A percentile compares a stretch with the other conserved stretches of the same genome.
These are phyloP conservation scores for Tubosaeta sp. DNA, from an alignment of 768 basidiomycete species.

Conservation along the genomic window DNA sequence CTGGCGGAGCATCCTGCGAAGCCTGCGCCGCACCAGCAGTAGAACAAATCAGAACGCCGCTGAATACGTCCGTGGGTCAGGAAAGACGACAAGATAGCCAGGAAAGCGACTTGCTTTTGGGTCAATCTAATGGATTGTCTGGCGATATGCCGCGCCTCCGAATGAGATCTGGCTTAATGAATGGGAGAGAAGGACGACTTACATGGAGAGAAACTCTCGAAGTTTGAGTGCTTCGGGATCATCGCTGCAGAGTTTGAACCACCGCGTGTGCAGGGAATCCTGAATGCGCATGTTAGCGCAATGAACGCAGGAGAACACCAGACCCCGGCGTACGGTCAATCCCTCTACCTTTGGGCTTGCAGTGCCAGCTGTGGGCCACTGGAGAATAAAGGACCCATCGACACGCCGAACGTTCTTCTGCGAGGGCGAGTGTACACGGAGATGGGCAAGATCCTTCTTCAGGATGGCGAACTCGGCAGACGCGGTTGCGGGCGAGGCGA, in stretches of 20 bases:
- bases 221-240: conserved; percentile 23
- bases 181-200: not conserved
- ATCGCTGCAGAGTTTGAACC: conserved; percentile 21
- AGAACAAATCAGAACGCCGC: conserved; percentile 13
- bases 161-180: conserved; percentile 5
- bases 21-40: conserved; percentile 1
- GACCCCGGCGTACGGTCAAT: conserved; percentile 8
- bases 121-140: conserved; percentile 22
- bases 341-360: conserved; percentile 1
- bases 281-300: conserved; percentile 4
- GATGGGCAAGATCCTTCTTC: conserved; percentile 26
- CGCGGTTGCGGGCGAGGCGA: conserved; percentile 7
- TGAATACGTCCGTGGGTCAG: conserved; percentile 10
- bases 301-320: not conserved
- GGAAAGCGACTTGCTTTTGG: conserved; percentile 20
- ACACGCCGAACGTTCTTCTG: conserved; percentile 24
- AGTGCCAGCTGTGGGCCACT: conserved; percentile 17
- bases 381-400: conserved; percentile 21
- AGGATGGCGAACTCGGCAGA: conserved; percentile 21
- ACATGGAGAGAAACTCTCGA: conserved; percentile 28
- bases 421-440: conserved; percentile 28
- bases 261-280: conserved; percentile 24
- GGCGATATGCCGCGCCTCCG: not conserved
- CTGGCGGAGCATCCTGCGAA: conserved; percentile 5
- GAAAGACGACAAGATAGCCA: not conserved